phyloP scores from a whole-genome alignment of 2,329 filamentous ascomycete species.

The Trichoderma sp. region DNA sequence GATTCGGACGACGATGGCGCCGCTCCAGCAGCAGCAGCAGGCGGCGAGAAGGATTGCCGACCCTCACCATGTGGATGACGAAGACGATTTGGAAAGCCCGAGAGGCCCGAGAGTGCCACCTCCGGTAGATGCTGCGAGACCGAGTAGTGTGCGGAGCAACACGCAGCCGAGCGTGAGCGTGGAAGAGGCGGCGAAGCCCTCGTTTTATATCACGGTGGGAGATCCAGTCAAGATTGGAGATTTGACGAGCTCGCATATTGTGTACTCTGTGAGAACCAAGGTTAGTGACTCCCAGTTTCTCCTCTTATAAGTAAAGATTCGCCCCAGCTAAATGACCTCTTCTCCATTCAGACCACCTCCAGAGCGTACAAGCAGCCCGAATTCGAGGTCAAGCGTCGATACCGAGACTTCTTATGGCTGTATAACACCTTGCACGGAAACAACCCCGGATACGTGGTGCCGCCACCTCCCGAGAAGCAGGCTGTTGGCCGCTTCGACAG shows the following conservation, averaged over 20 bases:
- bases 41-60: conserved; percentile 50
- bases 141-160: conserved; percentile 53
- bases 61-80: conserved; percentile 64
- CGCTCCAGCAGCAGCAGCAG: conserved; percentile 44
- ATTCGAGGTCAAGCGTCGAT: conserved; percentile 90
- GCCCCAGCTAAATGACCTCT: neutral
- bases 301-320: neutral
- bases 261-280: conserved; percentile 93
- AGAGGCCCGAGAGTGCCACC: conserved; percentile 64
- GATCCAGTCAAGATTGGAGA: conserved; percentile 98
- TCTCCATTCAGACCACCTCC: conserved; percentile 71
- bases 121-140: conserved; percentile 60
- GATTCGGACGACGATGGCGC: conserved; percentile 59
- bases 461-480: conserved; percentile 96
- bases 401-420: conserved; percentile 96
- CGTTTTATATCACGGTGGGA: conserved; percentile 86
- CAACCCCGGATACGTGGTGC: conserved; percentile 92
- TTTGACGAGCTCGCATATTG: conserved; percentile 93
- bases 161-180: conserved; percentile 80
- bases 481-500: conserved; percentile 93
- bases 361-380: conserved; percentile 93
- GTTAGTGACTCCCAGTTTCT: conserved; percentile 47
- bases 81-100: conserved; percentile 63
- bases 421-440: conserved; percentile 94
- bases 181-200: conserved; percentile 90